These are phyloP conservation scores for Solanum pimpinellifolium DNA, from an alignment of 257 asterid species.

Conservation along the genomic window DNA sequence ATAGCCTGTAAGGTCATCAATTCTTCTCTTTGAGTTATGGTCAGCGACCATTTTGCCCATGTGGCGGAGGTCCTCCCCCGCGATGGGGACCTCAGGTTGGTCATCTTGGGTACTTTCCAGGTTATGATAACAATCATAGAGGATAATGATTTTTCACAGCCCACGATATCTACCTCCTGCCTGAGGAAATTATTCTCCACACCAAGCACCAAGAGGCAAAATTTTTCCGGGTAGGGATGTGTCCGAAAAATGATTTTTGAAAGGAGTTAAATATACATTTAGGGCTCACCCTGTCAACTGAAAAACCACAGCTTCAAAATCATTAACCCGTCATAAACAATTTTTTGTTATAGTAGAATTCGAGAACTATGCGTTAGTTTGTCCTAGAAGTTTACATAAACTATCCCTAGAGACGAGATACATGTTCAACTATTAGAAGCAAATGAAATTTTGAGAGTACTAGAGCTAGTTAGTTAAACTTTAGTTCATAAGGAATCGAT, in stretches of 20 bases:
- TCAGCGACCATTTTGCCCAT: slow-evolving; percentile 74
- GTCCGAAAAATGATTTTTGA: not conserved
- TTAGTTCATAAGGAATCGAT: not conserved
- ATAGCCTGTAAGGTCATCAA: slow-evolving; percentile 59
- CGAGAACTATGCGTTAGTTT: not conserved
- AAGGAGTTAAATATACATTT: not conserved
- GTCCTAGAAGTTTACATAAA: not conserved
- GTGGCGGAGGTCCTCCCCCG: slow-evolving; percentile 61
- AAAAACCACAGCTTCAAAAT: not conserved
- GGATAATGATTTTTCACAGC: slow-evolving; percentile 58
- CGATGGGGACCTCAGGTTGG: slow-evolving; percentile 86
- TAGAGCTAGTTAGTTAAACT: not conserved
- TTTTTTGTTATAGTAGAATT: not conserved
- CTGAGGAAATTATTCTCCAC: slow-evolving; percentile 70
- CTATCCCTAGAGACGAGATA: not conserved
- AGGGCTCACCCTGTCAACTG: not conserved
- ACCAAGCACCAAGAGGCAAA: slow-evolving; percentile 58
- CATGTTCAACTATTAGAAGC: not conserved
- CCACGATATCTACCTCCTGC: slow-evolving; percentile 55
- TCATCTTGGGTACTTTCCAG: slow-evolving; percentile 47
- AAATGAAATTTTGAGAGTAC: not conserved
- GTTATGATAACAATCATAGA: slow-evolving; percentile 70
- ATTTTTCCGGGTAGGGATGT: slow-evolving; percentile 72
- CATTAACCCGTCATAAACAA: not conserved
- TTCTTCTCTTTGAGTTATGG: slow-evolving; percentile 58